These are phyloP conservation scores for Carex cristatella DNA, from an alignment of 176 grass and related monocot genomes.

Conservation along the genomic window DNA sequence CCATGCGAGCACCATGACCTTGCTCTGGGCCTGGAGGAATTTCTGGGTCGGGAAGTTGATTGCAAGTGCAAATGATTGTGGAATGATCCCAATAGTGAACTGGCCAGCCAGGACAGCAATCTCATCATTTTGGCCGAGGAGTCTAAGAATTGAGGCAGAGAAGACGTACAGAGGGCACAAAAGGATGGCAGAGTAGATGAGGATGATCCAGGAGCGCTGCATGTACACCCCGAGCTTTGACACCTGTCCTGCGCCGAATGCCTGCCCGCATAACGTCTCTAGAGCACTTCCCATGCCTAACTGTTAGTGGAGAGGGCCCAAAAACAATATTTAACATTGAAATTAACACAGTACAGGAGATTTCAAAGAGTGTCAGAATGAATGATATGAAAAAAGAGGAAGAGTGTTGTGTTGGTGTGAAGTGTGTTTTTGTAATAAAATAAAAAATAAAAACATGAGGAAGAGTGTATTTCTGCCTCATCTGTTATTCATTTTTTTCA, in stretches of 20 bases:
- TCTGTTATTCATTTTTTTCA: too few species aligned
- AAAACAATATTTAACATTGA: neutral
- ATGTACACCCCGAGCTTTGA: conserved; percentile 77
- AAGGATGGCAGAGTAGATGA: conserved; percentile 37
- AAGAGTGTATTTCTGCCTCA: too few species aligned
- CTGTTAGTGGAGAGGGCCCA: conserved; percentile 10
- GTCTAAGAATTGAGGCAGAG: conserved; percentile 34
- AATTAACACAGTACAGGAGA: neutral
- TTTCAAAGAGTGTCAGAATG: too few species aligned
- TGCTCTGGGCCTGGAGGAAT: conserved; percentile 91
- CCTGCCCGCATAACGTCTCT: conserved; percentile 84
- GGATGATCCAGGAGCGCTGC: conserved; percentile 81
- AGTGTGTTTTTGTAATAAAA: too few species aligned
- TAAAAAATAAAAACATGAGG: too few species aligned
- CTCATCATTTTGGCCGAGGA: conserved; percentile 54
- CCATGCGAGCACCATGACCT: conserved; percentile 54
- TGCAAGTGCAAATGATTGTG: conserved; percentile 78
- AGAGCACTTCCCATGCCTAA: conserved; percentile 82
- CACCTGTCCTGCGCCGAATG: conserved; percentile 63
- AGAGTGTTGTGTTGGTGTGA: neutral
- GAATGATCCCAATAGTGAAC: conserved; percentile 57
- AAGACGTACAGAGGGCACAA: conserved; percentile 68
- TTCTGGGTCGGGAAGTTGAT: conserved; percentile 82
- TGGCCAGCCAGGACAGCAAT: conserved; percentile 49
- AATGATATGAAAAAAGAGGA: neutral